Conservation (phyloP, 2,329 filamentous ascomycete genomes). For the Phyllosticta paracitricarpa region DNA sequence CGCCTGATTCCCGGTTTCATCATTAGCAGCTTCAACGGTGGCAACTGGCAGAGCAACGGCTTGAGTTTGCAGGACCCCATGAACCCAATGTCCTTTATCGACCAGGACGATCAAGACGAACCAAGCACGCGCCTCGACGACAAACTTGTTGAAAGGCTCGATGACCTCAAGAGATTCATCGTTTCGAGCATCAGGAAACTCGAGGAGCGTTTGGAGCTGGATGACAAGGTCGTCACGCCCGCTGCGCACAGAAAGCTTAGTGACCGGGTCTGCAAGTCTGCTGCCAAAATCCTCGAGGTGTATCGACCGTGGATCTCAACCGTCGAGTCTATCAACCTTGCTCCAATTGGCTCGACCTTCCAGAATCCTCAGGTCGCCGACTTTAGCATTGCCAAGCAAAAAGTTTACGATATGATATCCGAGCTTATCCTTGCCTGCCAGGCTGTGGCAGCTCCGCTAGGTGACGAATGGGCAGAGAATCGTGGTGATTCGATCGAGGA, state of each 20-base stretch:
- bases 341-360: slow-evolving; percentile 64
- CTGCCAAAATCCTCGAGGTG: slow-evolving; percentile 71
- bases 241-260: slow-evolving; percentile 70
- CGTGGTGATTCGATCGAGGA: slow-evolving; percentile 83
- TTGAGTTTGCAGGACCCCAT: slow-evolving; percentile 57
- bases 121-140: slow-evolving; percentile 66
- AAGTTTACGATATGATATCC: slow-evolving; percentile 83
- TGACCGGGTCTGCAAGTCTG: slow-evolving; percentile 70
- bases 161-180: slow-evolving; percentile 76
- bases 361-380: slow-evolving; percentile 80
- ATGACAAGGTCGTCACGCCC: slow-evolving; percentile 73
- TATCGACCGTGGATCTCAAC: slow-evolving; percentile 85
- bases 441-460: slow-evolving; percentile 78
- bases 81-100: slow-evolving; percentile 60
- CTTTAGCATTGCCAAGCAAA: slow-evolving; percentile 85
- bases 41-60: slow-evolving; percentile 72
- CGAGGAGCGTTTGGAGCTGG: slow-evolving; percentile 68
- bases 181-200: slow-evolving; percentile 78
- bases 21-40: slow-evolving; percentile 70
- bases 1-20: slow-evolving; percentile 92
- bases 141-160: slow-evolving; percentile 69
- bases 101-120: slow-evolving; percentile 80
- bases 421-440: slow-evolving; percentile 84
- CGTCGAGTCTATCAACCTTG: slow-evolving; percentile 85
- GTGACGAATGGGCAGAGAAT: slow-evolving; percentile 93